A percentile compares a stretch with the other conserved stretches of the same genome.
These are phyloP conservation scores for Nakaseomyces delphensis DNA, from an alignment of 1,139 yeast species.

Conservation along the genomic window DNA sequence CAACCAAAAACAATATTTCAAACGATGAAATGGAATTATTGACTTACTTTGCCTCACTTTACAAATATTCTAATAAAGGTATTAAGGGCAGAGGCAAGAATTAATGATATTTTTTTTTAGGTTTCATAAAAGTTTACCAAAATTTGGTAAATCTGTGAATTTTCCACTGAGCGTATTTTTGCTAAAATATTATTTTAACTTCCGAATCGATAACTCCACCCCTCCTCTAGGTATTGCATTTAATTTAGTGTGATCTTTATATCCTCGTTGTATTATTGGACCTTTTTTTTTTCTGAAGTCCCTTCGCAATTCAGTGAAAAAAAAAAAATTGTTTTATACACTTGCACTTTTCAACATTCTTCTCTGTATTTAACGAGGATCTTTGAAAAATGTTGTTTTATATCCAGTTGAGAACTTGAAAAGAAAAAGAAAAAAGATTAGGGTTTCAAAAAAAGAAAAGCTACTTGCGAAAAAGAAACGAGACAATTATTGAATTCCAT, in stretches of 20 bases:
- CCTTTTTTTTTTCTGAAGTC: neutral
- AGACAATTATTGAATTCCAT: too few species aligned
- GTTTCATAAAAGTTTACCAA: too few species aligned
- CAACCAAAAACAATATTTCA: conserved; percentile 39
- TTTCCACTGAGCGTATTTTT: too few species aligned
- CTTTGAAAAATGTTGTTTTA: too few species aligned
- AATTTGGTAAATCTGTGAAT: too few species aligned
- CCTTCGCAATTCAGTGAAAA: neutral
- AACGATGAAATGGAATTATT: conserved; percentile 58
- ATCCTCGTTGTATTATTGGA: conserved; percentile 3
- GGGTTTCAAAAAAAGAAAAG: too few species aligned
- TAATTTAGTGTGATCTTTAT: neutral
- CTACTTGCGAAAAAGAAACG: too few species aligned
- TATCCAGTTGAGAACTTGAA: too few species aligned
- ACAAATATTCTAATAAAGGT: conserved; percentile 83
- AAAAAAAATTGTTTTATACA: neutral
- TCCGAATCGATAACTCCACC: neutral
- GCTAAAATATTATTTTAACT: too few species aligned
- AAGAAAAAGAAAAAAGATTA: too few species aligned
- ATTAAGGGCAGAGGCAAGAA: conserved; percentile 80
- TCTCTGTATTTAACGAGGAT: too few species aligned
- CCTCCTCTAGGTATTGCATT: neutral
- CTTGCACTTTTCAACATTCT: neutral
- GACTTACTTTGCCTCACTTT: conserved; percentile 67
- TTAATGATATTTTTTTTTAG: too few species aligned